Evolutionary conservation across 495 filamentous ascomycete species (phyloP).

Genomic region (Penicillium lagena): DNA sequence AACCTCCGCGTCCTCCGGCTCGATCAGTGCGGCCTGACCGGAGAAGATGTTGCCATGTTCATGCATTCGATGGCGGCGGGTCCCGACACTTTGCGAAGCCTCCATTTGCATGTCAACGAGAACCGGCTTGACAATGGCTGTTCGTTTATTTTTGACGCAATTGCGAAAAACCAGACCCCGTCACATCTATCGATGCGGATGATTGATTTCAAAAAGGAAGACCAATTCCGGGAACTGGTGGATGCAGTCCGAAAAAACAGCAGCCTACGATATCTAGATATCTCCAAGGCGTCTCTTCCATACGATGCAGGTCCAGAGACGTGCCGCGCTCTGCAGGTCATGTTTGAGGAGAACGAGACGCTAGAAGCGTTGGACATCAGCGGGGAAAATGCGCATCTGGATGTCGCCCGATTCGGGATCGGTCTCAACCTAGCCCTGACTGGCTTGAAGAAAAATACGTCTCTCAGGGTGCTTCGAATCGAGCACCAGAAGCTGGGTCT

Average conservation of each 20-base stretch:
- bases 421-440: slow-evolving; percentile 73
- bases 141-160: slow-evolving; percentile 60
- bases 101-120: slow-evolving; percentile 74
- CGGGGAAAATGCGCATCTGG: slow-evolving; percentile 82
- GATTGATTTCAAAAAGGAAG: slow-evolving; percentile 77
- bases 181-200: slow-evolving; percentile 72
- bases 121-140: slow-evolving; percentile 75
- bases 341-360: slow-evolving; percentile 75
- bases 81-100: slow-evolving; percentile 48
- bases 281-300: slow-evolving; percentile 81
- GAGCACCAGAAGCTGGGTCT: slow-evolving; percentile 60
- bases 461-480: slow-evolving; percentile 69
- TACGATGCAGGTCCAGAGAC: slow-evolving; percentile 70
- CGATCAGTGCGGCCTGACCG: slow-evolving; percentile 74
- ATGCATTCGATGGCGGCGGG: slow-evolving; percentile 62
- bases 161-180: slow-evolving; percentile 58
- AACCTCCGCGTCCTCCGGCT: slow-evolving; percentile 63
- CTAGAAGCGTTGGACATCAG: slow-evolving; percentile 78
- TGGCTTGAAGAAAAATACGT: slow-evolving; percentile 69
- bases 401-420: slow-evolving; percentile 76
- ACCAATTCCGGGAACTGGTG: slow-evolving; percentile 67
- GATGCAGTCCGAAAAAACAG: slow-evolving; percentile 66
- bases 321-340: slow-evolving; percentile 60
- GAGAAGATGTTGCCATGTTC: slow-evolving; percentile 69
- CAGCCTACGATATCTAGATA: slow-evolving; percentile 72